Conservation (phyloP, 1,284 basidiomycete genomes). For the Naganishia cerealis region DNA sequence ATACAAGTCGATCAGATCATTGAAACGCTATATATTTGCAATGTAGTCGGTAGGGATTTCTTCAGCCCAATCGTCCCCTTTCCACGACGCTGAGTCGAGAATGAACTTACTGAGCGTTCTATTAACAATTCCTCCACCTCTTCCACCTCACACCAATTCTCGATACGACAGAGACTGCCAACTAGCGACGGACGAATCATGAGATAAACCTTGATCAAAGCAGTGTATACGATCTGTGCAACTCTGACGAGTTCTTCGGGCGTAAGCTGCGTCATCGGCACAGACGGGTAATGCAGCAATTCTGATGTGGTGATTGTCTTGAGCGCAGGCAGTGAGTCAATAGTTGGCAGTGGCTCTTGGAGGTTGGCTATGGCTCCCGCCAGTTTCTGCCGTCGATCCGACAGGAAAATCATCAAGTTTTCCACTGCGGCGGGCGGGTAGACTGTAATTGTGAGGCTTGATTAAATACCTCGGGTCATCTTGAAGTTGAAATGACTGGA, state of each 20-base stretch:
- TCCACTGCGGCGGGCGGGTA: conserved; percentile 53
- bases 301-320: conserved; percentile 62
- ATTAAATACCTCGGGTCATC: background rate
- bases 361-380: conserved; percentile 69
- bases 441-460: conserved; percentile 13
- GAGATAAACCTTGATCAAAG: conserved; percentile 89
- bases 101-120: conserved; percentile 66
- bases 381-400: conserved; percentile 81
- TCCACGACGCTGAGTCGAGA: conserved; percentile 1
- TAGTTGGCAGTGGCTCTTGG: conserved; percentile 64
- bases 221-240: conserved; percentile 93
- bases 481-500: background rate
- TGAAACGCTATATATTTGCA: conserved; percentile 68
- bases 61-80: background rate
- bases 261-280: conserved; percentile 67
- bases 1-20: conserved; percentile 87
- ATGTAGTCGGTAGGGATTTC: background rate
- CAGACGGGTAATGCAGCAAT: conserved; percentile 71
- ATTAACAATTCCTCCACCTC: conserved; percentile 88
- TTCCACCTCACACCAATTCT: conserved; percentile 95
- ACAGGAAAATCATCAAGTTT: conserved; percentile 61
- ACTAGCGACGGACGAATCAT: conserved; percentile 78
- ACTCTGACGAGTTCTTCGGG: conserved; percentile 78
- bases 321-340: conserved; percentile 43
- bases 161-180: conserved; percentile 81